Percentiles rank a stretch among this genome's conserved stretches.
These are phyloP conservation scores for Colletotrichum camelliae DNA, from an alignment of 2,329 filamentous ascomycete genomes.

Conservation along the genomic window DNA sequence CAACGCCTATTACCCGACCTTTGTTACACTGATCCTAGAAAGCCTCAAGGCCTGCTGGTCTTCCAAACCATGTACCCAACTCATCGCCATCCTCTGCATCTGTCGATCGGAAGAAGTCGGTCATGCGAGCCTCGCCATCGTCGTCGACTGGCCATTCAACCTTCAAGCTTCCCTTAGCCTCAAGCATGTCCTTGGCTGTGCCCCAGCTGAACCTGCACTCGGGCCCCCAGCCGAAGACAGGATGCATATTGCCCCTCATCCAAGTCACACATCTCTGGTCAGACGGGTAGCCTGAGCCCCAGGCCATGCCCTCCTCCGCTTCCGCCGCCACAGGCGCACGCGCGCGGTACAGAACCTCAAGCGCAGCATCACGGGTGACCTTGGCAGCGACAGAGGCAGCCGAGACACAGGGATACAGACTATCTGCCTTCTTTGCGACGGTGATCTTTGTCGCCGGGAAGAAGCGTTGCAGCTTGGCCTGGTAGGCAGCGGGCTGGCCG, in stretches of 20 bases:
- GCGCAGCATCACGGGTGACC: slow-evolving; percentile 88
- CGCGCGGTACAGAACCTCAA: slow-evolving; percentile 76
- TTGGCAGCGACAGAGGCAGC: slow-evolving; percentile 96
- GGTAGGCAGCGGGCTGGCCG: slow-evolving; percentile 81
- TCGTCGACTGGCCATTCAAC: slow-evolving; percentile 86
- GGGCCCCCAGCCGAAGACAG: slow-evolving; percentile 91
- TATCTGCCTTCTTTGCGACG: slow-evolving; percentile 91
- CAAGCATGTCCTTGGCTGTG: slow-evolving; percentile 91
- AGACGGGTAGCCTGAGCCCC: slow-evolving; percentile 94
- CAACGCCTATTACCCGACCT: not conserved
- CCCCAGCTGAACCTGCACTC: slow-evolving; percentile 97
- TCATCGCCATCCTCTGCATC: slow-evolving; percentile 62
- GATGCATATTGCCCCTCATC: slow-evolving; percentile 87
- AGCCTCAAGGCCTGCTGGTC: slow-evolving; percentile 69
- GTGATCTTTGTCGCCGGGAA: slow-evolving; percentile 81
- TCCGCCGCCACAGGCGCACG: slow-evolving; percentile 34
- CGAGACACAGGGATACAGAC: slow-evolving; percentile 88
- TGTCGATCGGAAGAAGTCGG: slow-evolving; percentile 71
- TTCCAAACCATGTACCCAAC: slow-evolving; percentile 83
- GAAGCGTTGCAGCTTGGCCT: slow-evolving; percentile 80
- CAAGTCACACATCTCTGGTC: slow-evolving; percentile 82
- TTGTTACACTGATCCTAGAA: slow-evolving; percentile 53
- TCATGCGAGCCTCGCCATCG: slow-evolving; percentile 72
- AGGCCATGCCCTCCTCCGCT: slow-evolving; percentile 55
- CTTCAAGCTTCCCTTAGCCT: slow-evolving; percentile 71